phyloP scores from a whole-genome alignment of 2,329 filamentous ascomycete genomes.

The Ophiostoma pallidulum region DNA sequence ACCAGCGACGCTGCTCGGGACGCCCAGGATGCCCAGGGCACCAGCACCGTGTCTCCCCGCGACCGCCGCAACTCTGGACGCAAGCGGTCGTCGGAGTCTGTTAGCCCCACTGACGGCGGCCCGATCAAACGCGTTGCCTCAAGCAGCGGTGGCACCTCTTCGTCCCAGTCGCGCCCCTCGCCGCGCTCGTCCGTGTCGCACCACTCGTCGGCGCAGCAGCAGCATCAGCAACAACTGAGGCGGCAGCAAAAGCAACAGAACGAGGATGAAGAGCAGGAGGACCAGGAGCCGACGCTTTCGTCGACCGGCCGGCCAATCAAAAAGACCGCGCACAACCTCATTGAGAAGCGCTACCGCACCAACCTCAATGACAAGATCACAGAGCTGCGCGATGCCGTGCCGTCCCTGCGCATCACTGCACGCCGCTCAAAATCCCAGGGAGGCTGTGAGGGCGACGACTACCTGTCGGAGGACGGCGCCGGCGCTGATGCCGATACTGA shows the following conservation, averaged over 20 bases:
- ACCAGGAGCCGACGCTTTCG: constrained; percentile 6
- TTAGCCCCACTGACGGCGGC: constrained; percentile 12
- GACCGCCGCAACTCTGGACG: constrained; percentile 20
- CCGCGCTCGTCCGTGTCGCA: constrained; percentile 16
- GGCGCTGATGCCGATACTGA: constrained; percentile 32
- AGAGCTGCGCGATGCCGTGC: constrained; percentile 62
- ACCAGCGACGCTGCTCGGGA: neutral
- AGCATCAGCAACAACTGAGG: no score
- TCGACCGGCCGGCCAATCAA: constrained; percentile 36
- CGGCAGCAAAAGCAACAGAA: no score
- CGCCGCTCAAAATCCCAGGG: constrained; percentile 29
- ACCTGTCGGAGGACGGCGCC: constrained; percentile 31
- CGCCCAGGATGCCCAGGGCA: no score
- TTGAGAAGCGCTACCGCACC: constrained; percentile 75
- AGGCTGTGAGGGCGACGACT: constrained; percentile 29
- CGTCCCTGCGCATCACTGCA: constrained; percentile 38
- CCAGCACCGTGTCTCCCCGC: constrained; percentile 3
- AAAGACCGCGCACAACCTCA: constrained; percentile 78
- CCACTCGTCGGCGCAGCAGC: no score
- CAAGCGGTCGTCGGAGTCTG: constrained; percentile 10
- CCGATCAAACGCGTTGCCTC: constrained; percentile 26
- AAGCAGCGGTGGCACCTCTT: constrained; percentile 14
- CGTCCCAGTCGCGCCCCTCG: constrained; percentile 15
- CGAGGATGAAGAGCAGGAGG: constrained; percentile 6
- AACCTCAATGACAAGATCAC: constrained; percentile 80